phyloP scores from a whole-genome alignment of 805 yeast genomes.

The Tetrapisispora taiwanensis region DNA sequence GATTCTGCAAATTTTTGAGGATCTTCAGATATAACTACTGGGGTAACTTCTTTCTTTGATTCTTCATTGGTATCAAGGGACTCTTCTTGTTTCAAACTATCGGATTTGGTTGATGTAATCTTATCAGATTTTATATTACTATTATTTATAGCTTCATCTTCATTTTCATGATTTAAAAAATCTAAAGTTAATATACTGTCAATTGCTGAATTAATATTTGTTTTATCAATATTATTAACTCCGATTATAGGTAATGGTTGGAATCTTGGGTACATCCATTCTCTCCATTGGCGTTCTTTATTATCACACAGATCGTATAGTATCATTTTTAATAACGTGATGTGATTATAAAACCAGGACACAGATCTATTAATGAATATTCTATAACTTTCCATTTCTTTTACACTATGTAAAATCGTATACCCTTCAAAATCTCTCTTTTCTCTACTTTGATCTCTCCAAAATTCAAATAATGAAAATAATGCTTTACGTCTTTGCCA shows the following conservation, averaged over 20 bases:
- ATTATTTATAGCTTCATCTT: constrained; percentile 13
- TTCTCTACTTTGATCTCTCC: constrained; percentile 30
- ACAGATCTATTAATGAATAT: constrained; percentile 29
- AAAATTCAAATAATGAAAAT: constrained; percentile 28
- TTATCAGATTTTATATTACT: not conserved
- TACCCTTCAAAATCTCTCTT: constrained; percentile 23
- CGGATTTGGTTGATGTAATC: not conserved
- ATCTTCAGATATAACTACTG: too few relatives aligned
- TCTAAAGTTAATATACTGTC: constrained; percentile 23
- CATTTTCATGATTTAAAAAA: constrained; percentile 24
- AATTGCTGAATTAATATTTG: constrained; percentile 22
- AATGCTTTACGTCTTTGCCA: constrained; percentile 31
- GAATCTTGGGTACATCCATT: constrained; percentile 28
- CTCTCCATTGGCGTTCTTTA: constrained; percentile 28
- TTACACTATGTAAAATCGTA: constrained; percentile 28
- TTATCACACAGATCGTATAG: constrained; percentile 28
- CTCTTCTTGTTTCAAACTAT: not conserved
- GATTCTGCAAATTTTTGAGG: too few relatives aligned
- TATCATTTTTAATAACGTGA: constrained; percentile 28
- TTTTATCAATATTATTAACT: constrained; percentile 13
- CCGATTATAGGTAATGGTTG: constrained; percentile 21
- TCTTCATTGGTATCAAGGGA: not conserved
- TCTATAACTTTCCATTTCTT: constrained; percentile 30
- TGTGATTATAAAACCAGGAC: constrained; percentile 31
- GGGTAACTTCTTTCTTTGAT: not conserved